Base-by-base conservation (phyloP, 306 rosid genomes). In the Lathyrus oleraceus region DNA sequence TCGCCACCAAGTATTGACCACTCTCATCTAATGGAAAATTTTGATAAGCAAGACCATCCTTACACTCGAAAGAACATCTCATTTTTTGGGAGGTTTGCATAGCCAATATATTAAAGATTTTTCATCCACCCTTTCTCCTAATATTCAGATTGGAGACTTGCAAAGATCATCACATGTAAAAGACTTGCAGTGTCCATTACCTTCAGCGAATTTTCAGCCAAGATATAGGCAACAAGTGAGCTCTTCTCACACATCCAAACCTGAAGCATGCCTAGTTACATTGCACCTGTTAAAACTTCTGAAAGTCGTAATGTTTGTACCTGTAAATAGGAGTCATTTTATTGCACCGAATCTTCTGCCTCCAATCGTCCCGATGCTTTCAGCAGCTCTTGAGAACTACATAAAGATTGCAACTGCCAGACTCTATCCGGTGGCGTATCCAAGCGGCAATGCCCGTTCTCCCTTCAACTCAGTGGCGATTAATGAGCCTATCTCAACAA, bases 371-470 rank as follows among this genome's bases (percentile, higher is more conserved):
- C 98, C 98, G 0, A 88, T 94, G 97, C 88, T 94, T 44, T 90
- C 98, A 36, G 92, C 98, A 43, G 91, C 96, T 72, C 96, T 94
- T 6, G 98, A 94, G 84, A 90, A 88, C 82, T 94, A 94, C 64
- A 94, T 94, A 74, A 94, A 94, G 75, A 88, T 94, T 69, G 97
- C 94, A 52, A n/a, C n/a, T n/a, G n/a, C n/a, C n/a, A n/a, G n/a
- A n/a, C n/a, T n/a, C n/a, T n/a, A n/a, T n/a, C n/a, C n/a, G n/a
- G n/a, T n/a, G n/a, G n/a, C n/a, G n/a, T n/a, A n/a, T n/a, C n/a
- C n/a, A n/a, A n/a, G n/a, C n/a, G n/a, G n/a, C n/a, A n/a, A n/a
- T n/a, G n/a, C n/a, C n/a, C n/a, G n/a, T n/a, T n/a, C n/a, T n/a
- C n/a, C n/a, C n/a, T n/a, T n/a, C n/a, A n/a, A n/a, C n/a, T n/a